Evolutionary conservation across 345 rosid genomes (phyloP).

Genomic region (Lepidium sativum): DNA sequence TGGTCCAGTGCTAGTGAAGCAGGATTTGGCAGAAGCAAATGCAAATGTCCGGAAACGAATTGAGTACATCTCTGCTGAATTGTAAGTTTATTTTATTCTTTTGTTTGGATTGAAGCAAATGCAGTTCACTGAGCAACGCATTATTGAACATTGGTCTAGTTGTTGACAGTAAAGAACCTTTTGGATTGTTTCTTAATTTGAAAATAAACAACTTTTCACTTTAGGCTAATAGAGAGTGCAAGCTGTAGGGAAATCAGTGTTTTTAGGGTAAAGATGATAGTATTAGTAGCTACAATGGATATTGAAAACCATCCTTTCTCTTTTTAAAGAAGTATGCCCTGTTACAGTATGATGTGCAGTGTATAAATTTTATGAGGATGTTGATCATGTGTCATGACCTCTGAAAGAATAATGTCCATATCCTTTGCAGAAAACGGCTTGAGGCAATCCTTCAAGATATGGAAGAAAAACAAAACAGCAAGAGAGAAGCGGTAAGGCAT

Average conservation of each 20-base stretch:
- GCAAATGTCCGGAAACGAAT: constrained; percentile 93
- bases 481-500: constrained; percentile 68
- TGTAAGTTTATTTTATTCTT: constrained; percentile 33
- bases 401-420: not conserved
- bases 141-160: not conserved
- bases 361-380: not conserved
- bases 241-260: not conserved
- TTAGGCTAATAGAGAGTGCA: not conserved
- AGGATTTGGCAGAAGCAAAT: constrained; percentile 93
- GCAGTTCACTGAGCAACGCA: not conserved
- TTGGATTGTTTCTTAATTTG: not conserved
- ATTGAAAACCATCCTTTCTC: not conserved
- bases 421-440: constrained; percentile 69
- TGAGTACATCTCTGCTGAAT: constrained; percentile 84
- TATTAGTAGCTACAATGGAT: not conserved
- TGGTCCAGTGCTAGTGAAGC: constrained; percentile 96
- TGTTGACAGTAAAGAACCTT: not conserved
- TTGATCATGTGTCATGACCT: constrained; percentile 4
- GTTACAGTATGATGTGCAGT: not conserved
- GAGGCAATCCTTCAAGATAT: constrained; percentile 80
- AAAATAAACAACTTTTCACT: not conserved
- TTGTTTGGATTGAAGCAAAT: not conserved
- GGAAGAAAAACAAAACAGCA: constrained; percentile 89
- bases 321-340: not conserved
- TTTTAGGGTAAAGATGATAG: not conserved